Conservation (phyloP, 1,284 basidiomycete species). For the Heterobasidion parviporum region DNA sequence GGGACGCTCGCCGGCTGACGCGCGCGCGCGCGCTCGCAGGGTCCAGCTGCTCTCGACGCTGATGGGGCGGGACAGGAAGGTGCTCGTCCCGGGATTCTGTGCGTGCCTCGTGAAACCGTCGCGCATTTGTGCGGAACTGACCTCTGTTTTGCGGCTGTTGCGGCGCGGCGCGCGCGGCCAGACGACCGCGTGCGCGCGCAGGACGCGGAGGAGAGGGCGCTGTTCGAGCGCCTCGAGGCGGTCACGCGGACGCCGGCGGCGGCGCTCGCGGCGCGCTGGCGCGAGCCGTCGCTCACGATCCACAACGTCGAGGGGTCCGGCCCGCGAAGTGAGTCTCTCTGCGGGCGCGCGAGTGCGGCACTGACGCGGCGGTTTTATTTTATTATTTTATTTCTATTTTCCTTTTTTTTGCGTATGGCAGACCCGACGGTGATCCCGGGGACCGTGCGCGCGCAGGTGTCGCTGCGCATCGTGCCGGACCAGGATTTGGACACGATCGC, state of each 20-base stretch:
- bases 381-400: too few relatives aligned
- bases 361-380: neutral
- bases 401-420: constrained; percentile 24
- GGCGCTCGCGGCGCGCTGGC: constrained; percentile 69
- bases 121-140: neutral
- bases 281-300: constrained; percentile 69
- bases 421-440: constrained; percentile 85
- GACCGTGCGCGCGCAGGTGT: constrained; percentile 73
- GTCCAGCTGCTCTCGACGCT: constrained; percentile 74
- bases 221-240: constrained; percentile 62
- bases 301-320: constrained; percentile 68
- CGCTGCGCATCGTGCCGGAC: constrained; percentile 90
- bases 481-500: constrained; percentile 75
- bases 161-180: constrained; percentile 21
- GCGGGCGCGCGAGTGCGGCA: neutral
- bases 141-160: neutral
- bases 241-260: constrained; percentile 61
- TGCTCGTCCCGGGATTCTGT: constrained; percentile 86
- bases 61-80: constrained; percentile 46
- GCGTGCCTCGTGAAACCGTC: constrained; percentile 20
- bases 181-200: constrained; percentile 69
- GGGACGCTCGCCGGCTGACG: neutral
- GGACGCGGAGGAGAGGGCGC: constrained; percentile 55
- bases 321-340: constrained; percentile 50
- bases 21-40: constrained; percentile 31